Percentiles rank a stretch among this genome's conserved stretches.
Conservation (phyloP, 2,329 filamentous ascomycete species). For the Hawksworthiomyces lignivorus region DNA sequence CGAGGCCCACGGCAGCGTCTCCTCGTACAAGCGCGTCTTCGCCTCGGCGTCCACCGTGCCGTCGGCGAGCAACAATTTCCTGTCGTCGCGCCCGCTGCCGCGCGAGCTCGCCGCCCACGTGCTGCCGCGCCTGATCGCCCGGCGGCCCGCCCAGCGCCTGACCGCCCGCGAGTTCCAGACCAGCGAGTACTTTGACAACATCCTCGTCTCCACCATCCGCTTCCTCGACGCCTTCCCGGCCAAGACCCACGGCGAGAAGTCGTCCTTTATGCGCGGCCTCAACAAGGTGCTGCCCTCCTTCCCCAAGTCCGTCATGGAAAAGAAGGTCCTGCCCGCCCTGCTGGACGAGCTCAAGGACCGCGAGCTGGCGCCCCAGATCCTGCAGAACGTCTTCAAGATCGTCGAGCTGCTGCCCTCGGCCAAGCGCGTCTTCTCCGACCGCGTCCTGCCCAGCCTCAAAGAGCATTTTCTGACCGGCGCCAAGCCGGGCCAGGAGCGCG, state of each 20-base stretch:
- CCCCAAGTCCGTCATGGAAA: constrained; percentile 86
- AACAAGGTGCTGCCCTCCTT: constrained; percentile 85
- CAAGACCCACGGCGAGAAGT: constrained; percentile 86
- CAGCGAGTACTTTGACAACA: constrained; percentile 94
- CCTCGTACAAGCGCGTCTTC: constrained; percentile 79
- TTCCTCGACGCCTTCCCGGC: constrained; percentile 87
- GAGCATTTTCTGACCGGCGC: constrained; percentile 65
- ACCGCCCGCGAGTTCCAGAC: constrained; percentile 88
- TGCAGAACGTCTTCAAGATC: constrained; percentile 91
- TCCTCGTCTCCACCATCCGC: constrained; percentile 89
- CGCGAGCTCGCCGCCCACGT: constrained; percentile 69
- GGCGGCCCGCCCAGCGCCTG: constrained; percentile 79
- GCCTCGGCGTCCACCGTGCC: constrained; percentile 71
- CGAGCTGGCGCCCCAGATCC: constrained; percentile 73
- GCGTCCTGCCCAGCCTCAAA: constrained; percentile 74
- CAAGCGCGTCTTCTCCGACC: constrained; percentile 73
- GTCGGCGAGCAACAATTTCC: constrained; percentile 72
- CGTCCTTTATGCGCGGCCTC: constrained; percentile 82
- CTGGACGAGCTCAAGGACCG: constrained; percentile 91
- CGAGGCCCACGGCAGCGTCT: constrained; percentile 70
- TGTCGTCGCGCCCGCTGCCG: constrained; percentile 71
- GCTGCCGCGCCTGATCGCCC: constrained; percentile 76
- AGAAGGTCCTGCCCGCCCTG: constrained; percentile 82
- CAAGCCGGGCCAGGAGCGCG: constrained; percentile 61
- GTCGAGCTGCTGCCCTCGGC: constrained; percentile 69